Base-by-base conservation (phyloP, 305 asterid genomes). In the Solanum hybrid region DNA sequence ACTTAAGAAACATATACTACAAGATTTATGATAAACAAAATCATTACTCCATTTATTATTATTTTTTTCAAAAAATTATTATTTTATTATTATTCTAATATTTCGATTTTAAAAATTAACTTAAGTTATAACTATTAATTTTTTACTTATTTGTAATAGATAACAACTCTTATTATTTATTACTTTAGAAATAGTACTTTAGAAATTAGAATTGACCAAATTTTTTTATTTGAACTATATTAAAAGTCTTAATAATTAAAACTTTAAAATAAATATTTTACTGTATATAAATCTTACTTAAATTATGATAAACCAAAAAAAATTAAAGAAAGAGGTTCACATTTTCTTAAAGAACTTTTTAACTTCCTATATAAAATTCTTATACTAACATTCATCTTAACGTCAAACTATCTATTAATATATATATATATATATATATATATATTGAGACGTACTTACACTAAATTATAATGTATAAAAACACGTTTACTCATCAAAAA, bases 51-150 rank as follows among this genome's bases (percentile, higher is more conserved):
- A 65, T 8, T 65, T 22, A 22, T 1, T 65, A 22, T 65, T 8
- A 12, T 22, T 7, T 22, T 65, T 4, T n/a, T 0, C 0, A 22
- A 22, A 65, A 22, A 22, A 3, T 8, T 8, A 9, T 65, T 3
- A 20, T 65, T 8, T 65, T 22, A 65, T 22, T 65, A 8, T 65
- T n/a, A 8, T 22, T 2, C 2, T 65, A 65, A 3, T 65, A 22
- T 22, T 65, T 65, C 1, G 4, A 65, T 8, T 0, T n/a, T 22
- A 8, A 1, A 4, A 22, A 3, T n/a, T 65, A 65, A 9, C 4
- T n/a, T 8, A 65, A n/a, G 13, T 65, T 10, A 9, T n/a, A 65
- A 1, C 24, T 65, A 65, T 22, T 1, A 65, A 65, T 0, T 8
- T 3, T 51, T 51, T 15, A 51, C 12, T 61, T 20, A 61, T 65